Evolutionary conservation across 306 rosid species (phyloP).

Genomic region (Purshia tridentata): DNA sequence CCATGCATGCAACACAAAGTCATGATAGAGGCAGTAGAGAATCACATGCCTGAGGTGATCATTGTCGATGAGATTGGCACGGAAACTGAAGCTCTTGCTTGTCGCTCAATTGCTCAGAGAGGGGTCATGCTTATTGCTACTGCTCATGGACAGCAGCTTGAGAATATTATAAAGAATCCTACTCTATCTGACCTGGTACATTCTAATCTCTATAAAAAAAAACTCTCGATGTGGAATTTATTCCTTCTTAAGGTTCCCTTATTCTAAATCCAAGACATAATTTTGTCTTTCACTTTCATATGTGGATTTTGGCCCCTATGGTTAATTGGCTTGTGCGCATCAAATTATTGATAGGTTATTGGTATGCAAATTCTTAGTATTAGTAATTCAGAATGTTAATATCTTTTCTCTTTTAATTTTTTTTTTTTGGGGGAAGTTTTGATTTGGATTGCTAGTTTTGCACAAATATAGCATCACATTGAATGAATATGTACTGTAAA

Average conservation of each 20-base stretch:
- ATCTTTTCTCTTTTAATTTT: not conserved
- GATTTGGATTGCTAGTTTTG: not conserved
- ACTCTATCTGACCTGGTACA: constrained; percentile 65
- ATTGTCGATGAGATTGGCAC: constrained; percentile 77
- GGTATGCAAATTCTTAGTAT: not conserved
- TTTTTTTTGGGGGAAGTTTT: not conserved
- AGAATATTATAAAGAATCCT: constrained; percentile 60
- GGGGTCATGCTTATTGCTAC: constrained; percentile 77
- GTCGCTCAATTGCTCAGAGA: constrained; percentile 65
- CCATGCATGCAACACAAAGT: constrained; percentile 67
- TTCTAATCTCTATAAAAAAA: constrained; percentile 32
- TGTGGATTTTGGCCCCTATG: not conserved
- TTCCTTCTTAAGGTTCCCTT: constrained; percentile 3
- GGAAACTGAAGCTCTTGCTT: constrained; percentile 66
- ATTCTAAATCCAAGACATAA: constrained; percentile 10
- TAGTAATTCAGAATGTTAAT: not conserved
- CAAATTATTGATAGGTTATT: not conserved
- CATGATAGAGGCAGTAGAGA: constrained; percentile 77
- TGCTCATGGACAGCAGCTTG: constrained; percentile 64
- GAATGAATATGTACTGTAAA: not conserved
- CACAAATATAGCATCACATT: not conserved
- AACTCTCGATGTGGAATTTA: constrained; percentile 1
- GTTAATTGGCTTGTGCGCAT: not conserved
- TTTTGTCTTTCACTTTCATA: not conserved
- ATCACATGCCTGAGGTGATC: constrained; percentile 78